phyloP scores from a whole-genome alignment of 768 basidiomycete species.

The Daedaleopsis sinensis region DNA sequence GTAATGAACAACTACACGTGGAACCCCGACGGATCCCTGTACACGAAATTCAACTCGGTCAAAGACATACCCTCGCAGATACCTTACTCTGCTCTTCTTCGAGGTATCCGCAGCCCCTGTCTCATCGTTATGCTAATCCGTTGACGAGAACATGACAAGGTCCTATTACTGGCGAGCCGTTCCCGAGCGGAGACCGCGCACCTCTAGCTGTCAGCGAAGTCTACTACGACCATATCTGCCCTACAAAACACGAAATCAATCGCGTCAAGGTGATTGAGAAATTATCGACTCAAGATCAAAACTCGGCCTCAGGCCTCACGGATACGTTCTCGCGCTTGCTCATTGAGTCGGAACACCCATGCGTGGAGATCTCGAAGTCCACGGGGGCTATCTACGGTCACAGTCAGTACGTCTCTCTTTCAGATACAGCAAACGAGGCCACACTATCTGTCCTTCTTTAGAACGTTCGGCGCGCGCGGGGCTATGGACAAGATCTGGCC shows the following conservation, averaged over 20 bases:
- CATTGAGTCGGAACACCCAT: background rate
- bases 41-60: slow-evolving; percentile 2
- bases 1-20: slow-evolving; percentile 15
- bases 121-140: too few species aligned
- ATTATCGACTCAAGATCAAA: background rate
- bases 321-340: background rate
- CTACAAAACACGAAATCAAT: background rate
- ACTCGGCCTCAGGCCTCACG: slow-evolving; percentile 2
- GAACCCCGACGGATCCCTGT: slow-evolving; percentile 10
- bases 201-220: slow-evolving; percentile 8
- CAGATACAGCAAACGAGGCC: background rate
- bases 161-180: slow-evolving; percentile 10
- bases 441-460: background rate
- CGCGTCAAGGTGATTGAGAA: background rate
- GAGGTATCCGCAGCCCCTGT: slow-evolving; percentile 4
- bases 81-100: slow-evolving; percentile 10
- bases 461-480: slow-evolving; percentile 16
- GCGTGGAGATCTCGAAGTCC: slow-evolving; percentile 3
- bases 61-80: slow-evolving; percentile 11
- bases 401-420: slow-evolving; percentile 2
- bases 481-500: slow-evolving; percentile 39
- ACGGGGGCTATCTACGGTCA: slow-evolving; percentile 9
- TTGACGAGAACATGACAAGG: background rate
- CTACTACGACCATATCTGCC: slow-evolving; percentile 16
- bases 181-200: slow-evolving; percentile 1